Base-by-base conservation (phyloP, 2,329 filamentous ascomycete genomes). In the Colletotrichum somersetense region DNA sequence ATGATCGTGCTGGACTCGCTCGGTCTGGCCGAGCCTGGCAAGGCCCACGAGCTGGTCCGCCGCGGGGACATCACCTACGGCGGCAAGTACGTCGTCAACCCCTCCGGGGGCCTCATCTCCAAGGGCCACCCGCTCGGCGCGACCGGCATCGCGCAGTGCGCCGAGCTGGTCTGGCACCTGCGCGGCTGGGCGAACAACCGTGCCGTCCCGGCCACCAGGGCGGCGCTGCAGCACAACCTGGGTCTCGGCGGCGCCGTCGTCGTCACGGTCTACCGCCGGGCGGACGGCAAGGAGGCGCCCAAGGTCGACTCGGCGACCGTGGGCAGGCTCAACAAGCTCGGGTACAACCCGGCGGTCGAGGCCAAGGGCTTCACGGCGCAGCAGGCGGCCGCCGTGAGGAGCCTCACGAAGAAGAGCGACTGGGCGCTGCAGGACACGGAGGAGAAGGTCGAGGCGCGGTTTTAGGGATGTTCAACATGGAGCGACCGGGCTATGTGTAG, bases 161-260 rank as follows among this genome's bases (percentile, higher is more conserved):
- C 96, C 6, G 96, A 98, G 84, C 86, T 98, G 16, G 93, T 97
- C 38, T 98, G 96, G 96, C 96, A 98, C 79, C 86, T 98, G 77
- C 90, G 96, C 75, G 96, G 96, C 16, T 98, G 96, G 96, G 96
- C 96, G 26, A 97, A 96, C 83, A 98, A 98, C 85, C 89, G 96
- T 52, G 84, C 90, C 20, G 88, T 93, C 1, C 84, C 89, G 26
- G 87, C 87, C 70, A 96, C 95, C 0, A 89, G 84, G 73, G 90
- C 90, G 71, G 93, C 92, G 69, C 85, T 98, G 75, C 95, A 98
- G 85, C 96, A 98, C 80, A 98, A 98, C 79, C 87, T 98, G 1
- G 96, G 96, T 0, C 87, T 98, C 6, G 96, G 96, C 18, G 96
- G 96, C 66, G 96, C 95, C 3, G 95, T 91, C 1, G 95, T 98